Evolutionary conservation across 352 stramenopile species (phyloP).

Genomic region (Globisporangium canariense): DNA sequence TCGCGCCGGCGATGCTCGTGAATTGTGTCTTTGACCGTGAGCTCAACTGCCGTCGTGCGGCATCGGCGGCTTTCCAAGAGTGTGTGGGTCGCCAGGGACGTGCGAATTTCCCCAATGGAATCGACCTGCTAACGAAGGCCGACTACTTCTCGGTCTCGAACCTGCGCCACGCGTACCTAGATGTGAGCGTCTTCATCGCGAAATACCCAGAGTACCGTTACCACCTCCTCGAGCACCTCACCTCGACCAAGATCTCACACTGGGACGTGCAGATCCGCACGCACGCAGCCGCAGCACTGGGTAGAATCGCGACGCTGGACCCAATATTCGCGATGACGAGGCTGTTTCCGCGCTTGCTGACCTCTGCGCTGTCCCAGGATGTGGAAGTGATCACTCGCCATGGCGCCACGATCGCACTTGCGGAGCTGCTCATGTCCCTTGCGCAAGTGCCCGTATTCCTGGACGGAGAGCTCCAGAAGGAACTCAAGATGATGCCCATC

Average conservation of each 20-base stretch:
- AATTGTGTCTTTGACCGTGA: conserved; percentile 98
- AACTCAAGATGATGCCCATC: conserved; percentile 69
- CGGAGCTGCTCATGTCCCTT: conserved; percentile 73
- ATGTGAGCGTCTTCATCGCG: conserved; percentile 90
- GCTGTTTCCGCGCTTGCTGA: conserved; percentile 86
- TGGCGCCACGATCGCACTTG: conserved; percentile 90
- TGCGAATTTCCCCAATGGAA: conserved; percentile 95
- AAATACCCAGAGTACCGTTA: conserved; percentile 88
- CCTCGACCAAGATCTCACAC: conserved; percentile 90
- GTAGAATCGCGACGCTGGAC: conserved; percentile 84
- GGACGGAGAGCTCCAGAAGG: conserved; percentile 64
- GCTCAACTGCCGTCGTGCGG: conserved; percentile 97
- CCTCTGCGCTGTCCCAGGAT: conserved; percentile 71
- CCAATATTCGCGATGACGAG: conserved; percentile 54
- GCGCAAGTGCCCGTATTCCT: conserved; percentile 52
- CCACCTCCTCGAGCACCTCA: conserved; percentile 77
- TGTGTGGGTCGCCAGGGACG: conserved; percentile 88
- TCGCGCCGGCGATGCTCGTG: conserved; percentile 92
- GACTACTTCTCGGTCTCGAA: conserved; percentile 98
- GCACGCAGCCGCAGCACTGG: conserved; percentile 86
- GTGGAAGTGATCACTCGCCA: conserved; percentile 92
- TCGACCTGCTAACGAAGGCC: conserved; percentile 94
- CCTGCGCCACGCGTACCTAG: conserved; percentile 89
- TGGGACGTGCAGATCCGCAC: conserved; percentile 93
- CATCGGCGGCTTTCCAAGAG: conserved; percentile 97